phyloP scores from a whole-genome alignment of 2,329 filamentous ascomycete species.

The Dothideomycetes sp. region DNA sequence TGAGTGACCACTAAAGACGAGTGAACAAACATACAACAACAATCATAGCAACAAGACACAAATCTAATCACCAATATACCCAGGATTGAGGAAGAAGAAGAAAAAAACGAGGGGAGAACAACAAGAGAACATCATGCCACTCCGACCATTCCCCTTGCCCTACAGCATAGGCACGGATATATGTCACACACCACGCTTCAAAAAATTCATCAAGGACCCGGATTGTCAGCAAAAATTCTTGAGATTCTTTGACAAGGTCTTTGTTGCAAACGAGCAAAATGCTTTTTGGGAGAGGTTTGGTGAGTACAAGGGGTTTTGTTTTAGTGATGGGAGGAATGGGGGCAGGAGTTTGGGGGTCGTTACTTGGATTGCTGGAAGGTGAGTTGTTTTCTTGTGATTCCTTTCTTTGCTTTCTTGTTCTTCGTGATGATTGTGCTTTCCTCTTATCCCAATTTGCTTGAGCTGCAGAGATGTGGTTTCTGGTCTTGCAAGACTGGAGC shows the following conservation, averaged over 20 bases:
- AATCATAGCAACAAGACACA: no score
- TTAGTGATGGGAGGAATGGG: not conserved
- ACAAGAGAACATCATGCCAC: constrained; percentile 33
- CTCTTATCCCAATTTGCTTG: not conserved
- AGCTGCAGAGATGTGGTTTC: no score
- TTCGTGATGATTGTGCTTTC: not conserved
- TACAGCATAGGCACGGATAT: constrained; percentile 71
- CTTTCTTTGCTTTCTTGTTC: constrained; percentile 13
- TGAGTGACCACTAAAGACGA: no score
- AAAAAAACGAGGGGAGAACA: not conserved
- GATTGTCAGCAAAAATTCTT: not conserved
- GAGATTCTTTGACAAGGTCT: constrained; percentile 3
- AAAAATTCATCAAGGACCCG: constrained; percentile 20
- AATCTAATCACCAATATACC: not conserved
- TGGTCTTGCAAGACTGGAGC: no score
- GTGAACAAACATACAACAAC: no score
- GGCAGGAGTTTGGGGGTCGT: not conserved
- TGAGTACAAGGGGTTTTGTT: not conserved
- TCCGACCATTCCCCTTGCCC: constrained; percentile 52
- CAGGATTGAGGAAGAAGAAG: no score
- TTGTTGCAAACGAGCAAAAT: constrained; percentile 4
- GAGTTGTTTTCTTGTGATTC: constrained; percentile 10
- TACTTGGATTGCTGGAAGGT: constrained; percentile 28
- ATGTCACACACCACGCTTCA: constrained; percentile 59
- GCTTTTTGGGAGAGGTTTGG: not conserved